phyloP scores from a whole-genome alignment of 768 basidiomycete species.

The Neoboletus magnificus region DNA sequence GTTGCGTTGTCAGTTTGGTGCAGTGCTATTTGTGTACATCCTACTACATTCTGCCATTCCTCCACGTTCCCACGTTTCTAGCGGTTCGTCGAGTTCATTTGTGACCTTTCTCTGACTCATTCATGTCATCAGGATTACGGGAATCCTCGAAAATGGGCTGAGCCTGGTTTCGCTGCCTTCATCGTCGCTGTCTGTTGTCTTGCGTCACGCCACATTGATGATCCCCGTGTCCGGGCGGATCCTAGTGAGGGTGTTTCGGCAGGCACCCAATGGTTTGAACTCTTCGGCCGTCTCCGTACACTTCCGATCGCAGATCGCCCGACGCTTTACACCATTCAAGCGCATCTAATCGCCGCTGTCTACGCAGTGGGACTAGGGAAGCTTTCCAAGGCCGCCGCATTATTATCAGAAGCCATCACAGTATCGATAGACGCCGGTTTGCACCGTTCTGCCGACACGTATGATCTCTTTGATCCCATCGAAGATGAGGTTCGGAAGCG shows the following conservation, averaged over 20 bases:
- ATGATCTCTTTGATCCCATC: constrained; percentile 84
- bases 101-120: constrained; percentile 14
- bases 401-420: constrained; percentile 84
- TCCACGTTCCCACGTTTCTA: constrained; percentile 88
- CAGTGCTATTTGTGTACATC: constrained; percentile 88
- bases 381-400: constrained; percentile 79
- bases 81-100: constrained; percentile 44
- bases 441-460: constrained; percentile 82
- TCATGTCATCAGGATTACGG: constrained; percentile 69
- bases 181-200: constrained; percentile 92
- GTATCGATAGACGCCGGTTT: constrained; percentile 86
- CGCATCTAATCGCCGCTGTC: constrained; percentile 86
- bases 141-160: constrained; percentile 92
- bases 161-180: constrained; percentile 91
- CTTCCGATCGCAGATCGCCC: constrained; percentile 85
- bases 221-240: constrained; percentile 81
- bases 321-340: constrained; percentile 89
- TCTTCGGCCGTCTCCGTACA: constrained; percentile 83
- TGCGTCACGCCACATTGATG: constrained; percentile 89
- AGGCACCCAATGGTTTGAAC: constrained; percentile 89
- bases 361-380: constrained; percentile 90
- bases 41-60: constrained; percentile 89
- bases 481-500: constrained; percentile 91
- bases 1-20: constrained; percentile 50
- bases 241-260: constrained; percentile 83